Base-by-base conservation (phyloP, 129 eudicot genomes). In the Smallanthus sonchifolius region DNA sequence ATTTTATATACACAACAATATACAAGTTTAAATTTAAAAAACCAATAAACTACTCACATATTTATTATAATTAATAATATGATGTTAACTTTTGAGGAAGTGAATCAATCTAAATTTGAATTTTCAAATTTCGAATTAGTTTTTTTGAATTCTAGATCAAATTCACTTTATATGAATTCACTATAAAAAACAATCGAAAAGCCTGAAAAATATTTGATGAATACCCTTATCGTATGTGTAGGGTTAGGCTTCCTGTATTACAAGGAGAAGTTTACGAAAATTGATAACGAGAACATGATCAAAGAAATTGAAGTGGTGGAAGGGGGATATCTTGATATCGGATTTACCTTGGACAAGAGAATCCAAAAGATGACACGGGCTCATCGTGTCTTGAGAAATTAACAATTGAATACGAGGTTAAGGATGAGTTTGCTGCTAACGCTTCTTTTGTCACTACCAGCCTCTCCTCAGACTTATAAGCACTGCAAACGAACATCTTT, bases 271-370 rank as follows among this genome's bases (percentile, higher is more conserved):
- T 90, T 83, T 72, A 79, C 81, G 2, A 86, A 81, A 79, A 77
- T 90, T 3, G 93, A 87, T 43, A 40, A 87, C 42, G 89, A 87
- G 67, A 90, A 75, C 15, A 82, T 54, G 61, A 66, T 79, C 69
- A 90, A 90, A 79, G 87, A 78, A 73, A 52, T 87, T 0, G 91
- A 90, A 72, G 81, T 81, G 37, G 75, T 83, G 19, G 96, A 90
- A 79, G 93, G 96, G 0, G 93, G 88, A 9, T 85, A 68, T 72
- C 81, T 90, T 16, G 92, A 83, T 38, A 10, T 83, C 20, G 96
- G 93, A 35, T 85, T 85, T 51, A 74, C 57, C 4, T 60, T 83
- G 83, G 28, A 63, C 87, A 56, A 13, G 83, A 74, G 20, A 85
- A 79, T 9, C 78, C 83, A 40, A 72, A 64, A 0, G 74, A 79